Base-by-base conservation (phyloP, 805 yeast species). In the Metschnikowia sp. region DNA sequence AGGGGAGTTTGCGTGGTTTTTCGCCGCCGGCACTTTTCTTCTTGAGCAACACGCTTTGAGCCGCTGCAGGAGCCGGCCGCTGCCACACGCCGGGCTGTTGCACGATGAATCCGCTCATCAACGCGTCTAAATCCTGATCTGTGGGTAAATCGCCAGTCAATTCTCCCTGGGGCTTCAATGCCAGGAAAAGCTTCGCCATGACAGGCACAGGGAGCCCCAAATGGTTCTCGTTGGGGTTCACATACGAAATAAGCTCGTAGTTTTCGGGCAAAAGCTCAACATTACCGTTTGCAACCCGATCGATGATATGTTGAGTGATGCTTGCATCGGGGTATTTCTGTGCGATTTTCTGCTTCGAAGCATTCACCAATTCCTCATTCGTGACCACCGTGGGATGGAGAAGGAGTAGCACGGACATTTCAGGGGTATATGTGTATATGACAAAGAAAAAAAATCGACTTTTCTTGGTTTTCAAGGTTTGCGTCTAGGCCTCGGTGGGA, bases 381-480 rank as follows among this genome's bases (percentile, higher is more conserved):
- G 84, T 78, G 10, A 83, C 86, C 40, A 79, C 75, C 8, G 86
- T 83, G 15, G 89, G 89, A 58, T 84, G 89, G 45, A 84, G 72
- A 42, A 84, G 68, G 28, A 83, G 63, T 45, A 83, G 64, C 26
- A 65, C 60, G 49, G 57, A 53, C 58, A 55, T 55, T n/a, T 10
- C 18, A 15, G 18, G 18, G 18, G 18, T 15, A 15, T 15, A 15
- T 15, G 2, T 15, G 18, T 15, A 15, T 15, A 15, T 15, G 18
- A 15, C 3, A 15, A 15, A 31, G 2, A 31, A 31, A 15, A 15
- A 15, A 15, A 15, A 15, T 15, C 12, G 32, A 12, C 12, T 10
- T 31, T 31, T 12, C 32, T 12, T 10, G 12, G 12, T 31, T 10
- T 10, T 31, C 12, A 31, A 31, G 12, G 32, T 12, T 31, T 31